Conservation (phyloP, 805 yeast genomes). For the Crinitomyces ghanaensis region DNA sequence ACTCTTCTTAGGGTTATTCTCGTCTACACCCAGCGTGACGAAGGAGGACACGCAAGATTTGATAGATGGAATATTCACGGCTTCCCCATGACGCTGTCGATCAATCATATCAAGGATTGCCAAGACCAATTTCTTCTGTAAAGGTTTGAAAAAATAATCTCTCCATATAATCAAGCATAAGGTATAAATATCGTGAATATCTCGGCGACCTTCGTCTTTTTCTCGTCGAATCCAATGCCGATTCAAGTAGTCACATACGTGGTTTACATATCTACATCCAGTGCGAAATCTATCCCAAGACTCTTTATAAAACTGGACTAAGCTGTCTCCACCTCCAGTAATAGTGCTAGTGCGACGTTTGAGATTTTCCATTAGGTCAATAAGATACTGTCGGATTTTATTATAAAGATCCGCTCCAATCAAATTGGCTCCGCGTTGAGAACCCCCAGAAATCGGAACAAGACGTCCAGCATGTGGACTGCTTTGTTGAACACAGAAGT, state of each 20-base stretch:
- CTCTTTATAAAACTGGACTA: constrained; percentile 71
- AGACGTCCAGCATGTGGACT: not conserved
- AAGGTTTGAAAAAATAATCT: constrained; percentile 60
- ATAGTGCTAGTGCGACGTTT: constrained; percentile 15
- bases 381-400: constrained; percentile 56
- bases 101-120: constrained; percentile 71
- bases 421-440: constrained; percentile 35
- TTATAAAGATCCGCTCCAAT: constrained; percentile 86
- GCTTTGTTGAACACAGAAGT: constrained; percentile 55
- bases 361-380: constrained; percentile 33
- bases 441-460: constrained; percentile 13
- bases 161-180: constrained; percentile 84
- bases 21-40: constrained; percentile 83
- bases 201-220: constrained; percentile 83
- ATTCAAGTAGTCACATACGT: constrained; percentile 90
- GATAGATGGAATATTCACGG: constrained; percentile 53
- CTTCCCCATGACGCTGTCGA: constrained; percentile 67
- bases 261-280: constrained; percentile 85
- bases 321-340: constrained; percentile 48
- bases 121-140: constrained; percentile 45
- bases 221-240: constrained; percentile 97
- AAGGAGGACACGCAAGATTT: constrained; percentile 73
- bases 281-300: constrained; percentile 83
- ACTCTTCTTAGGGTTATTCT: constrained; percentile 75
- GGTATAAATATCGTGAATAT: constrained; percentile 84